phyloP scores from a whole-genome alignment of 148 eudicot species.

The Pouteria glomerata region DNA sequence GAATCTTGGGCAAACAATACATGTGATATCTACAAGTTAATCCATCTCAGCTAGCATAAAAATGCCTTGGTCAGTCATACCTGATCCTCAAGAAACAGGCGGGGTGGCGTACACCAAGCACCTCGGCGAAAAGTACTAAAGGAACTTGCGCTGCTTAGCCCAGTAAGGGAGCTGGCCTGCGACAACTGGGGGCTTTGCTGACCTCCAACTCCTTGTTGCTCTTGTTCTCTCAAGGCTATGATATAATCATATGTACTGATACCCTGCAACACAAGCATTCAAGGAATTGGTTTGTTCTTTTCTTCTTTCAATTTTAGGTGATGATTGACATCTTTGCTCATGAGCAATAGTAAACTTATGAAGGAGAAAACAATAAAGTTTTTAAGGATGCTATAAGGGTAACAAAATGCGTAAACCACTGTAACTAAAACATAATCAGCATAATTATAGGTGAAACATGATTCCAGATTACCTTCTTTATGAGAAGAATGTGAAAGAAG shows the following conservation, averaged over 20 bases:
- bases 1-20: background rate
- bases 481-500: slow-evolving; percentile 96
- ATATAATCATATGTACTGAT: slow-evolving; percentile 97
- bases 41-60: background rate
- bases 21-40: background rate
- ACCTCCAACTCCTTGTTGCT: slow-evolving; percentile 80
- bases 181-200: slow-evolving; percentile 99
- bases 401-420: background rate
- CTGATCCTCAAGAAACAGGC: slow-evolving; percentile 92
- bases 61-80: slow-evolving; percentile 18
- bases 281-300: background rate
- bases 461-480: slow-evolving; percentile 66
- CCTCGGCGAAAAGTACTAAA: slow-evolving; percentile 76
- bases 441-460: background rate
- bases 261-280: slow-evolving; percentile 42
- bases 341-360: background rate
- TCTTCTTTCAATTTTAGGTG: background rate
- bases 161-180: slow-evolving; percentile 86
- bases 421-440: background rate
- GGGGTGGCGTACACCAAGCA: slow-evolving; percentile 98
- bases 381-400: background rate
- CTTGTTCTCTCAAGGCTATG: slow-evolving; percentile 95
- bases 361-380: background rate
- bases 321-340: background rate
- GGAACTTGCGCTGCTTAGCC: slow-evolving; percentile 94